These are phyloP conservation scores for Purshia tridentata DNA, from an alignment of 306 rosid genomes.

Conservation along the genomic window DNA sequence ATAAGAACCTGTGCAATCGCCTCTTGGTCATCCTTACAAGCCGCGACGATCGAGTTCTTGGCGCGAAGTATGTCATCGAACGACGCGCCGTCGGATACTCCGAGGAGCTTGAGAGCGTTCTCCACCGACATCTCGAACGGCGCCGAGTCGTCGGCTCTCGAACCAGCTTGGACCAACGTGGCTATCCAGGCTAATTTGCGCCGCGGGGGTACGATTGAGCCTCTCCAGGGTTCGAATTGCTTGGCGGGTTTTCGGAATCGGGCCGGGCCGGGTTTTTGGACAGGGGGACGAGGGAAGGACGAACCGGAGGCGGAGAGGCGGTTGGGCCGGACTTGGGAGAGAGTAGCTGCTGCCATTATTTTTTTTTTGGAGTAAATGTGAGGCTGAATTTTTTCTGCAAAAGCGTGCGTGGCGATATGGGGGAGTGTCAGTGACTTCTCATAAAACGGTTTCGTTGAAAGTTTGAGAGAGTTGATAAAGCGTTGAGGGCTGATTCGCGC, in stretches of 20 bases:
- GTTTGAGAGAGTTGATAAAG: not conserved
- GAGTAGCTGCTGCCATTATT: constrained; percentile 65
- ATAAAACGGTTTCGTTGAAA: not conserved
- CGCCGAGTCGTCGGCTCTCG: constrained; percentile 78
- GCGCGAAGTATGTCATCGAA: constrained; percentile 95
- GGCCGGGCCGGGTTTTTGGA: constrained; percentile 22
- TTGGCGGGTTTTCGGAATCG: constrained; percentile 27
- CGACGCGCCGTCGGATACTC: constrained; percentile 91
- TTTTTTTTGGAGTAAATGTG: constrained; percentile 15
- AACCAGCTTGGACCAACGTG: constrained; percentile 61
- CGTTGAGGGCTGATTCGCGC: too few species aligned
- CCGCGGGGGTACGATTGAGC: constrained; percentile 22
- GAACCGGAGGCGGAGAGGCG: constrained; percentile 60
- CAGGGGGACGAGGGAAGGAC: constrained; percentile 40
- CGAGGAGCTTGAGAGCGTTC: constrained; percentile 80
- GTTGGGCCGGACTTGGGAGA: constrained; percentile 74
- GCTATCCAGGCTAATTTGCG: constrained; percentile 36
- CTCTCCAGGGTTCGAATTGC: constrained; percentile 38
- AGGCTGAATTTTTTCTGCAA: constrained; percentile 31
- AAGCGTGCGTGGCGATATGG: constrained; percentile 11
- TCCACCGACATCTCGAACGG: constrained; percentile 94
- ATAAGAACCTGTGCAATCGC: constrained; percentile 61
- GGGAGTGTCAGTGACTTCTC: not conserved
- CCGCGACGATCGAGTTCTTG: constrained; percentile 64
- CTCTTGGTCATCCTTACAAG: constrained; percentile 74